These are phyloP conservation scores for Colletotrichum theobromicola DNA, from an alignment of 2,329 filamentous ascomycete genomes.

Conservation along the genomic window DNA sequence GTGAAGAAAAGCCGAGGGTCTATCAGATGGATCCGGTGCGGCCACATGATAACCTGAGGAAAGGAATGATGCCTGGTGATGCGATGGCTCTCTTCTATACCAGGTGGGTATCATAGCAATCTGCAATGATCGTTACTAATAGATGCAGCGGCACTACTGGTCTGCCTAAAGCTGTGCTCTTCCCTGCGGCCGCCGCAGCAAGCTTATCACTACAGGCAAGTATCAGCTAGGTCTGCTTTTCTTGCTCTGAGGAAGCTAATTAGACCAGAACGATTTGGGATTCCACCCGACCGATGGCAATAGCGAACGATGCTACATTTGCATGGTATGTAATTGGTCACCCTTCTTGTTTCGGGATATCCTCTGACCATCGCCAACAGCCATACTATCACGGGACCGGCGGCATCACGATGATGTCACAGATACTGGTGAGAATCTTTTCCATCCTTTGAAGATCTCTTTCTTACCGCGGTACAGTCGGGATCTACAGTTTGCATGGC, in stretches of 20 bases:
- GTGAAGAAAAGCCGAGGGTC: constrained; percentile 32
- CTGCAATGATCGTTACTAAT: background rate
- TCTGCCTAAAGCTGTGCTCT: constrained; percentile 72
- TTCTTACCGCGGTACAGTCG: background rate
- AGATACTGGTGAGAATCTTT: constrained; percentile 54
- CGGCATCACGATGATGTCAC: constrained; percentile 60
- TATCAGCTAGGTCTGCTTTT: accelerated
- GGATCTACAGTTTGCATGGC: constrained; percentile 66
- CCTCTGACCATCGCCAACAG: constrained; percentile 25
- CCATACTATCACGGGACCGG: constrained; percentile 76
- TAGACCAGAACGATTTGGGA: background rate
- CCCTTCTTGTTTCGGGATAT: accelerated
- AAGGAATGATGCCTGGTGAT: constrained; percentile 53
- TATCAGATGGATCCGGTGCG: constrained; percentile 51
- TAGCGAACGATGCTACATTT: background rate
- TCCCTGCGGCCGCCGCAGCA: constrained; percentile 54
- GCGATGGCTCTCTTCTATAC: constrained; percentile 75
- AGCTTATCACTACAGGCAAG: constrained; percentile 3
- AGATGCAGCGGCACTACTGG: constrained; percentile 71
- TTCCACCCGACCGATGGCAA: background rate
- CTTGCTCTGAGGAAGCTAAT: background rate
- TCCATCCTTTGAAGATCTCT: constrained; percentile 28
- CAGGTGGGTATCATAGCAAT: background rate
- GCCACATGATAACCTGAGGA: constrained; percentile 61
- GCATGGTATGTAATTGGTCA: background rate